Evolutionary conservation across 2,329 filamentous ascomycete species (phyloP), one percentile per base, ranked within the genome.

Genomic region (Cercospora citrullina): DNA sequence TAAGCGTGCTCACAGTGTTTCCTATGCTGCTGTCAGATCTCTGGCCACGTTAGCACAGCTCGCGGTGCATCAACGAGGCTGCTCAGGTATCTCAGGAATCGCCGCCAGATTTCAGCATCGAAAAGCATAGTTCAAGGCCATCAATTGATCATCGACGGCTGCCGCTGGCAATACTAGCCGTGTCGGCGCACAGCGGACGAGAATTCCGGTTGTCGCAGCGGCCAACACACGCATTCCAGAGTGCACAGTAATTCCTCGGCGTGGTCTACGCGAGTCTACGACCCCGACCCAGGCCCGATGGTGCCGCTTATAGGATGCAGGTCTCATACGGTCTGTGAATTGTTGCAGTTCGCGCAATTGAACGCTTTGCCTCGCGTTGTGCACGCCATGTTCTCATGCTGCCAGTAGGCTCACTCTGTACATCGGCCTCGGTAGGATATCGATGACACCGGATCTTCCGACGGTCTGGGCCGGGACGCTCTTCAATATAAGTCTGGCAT

Each of bases 211-310:
- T 58, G 53, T 58, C 33, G 53, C 53, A 58, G 53, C 30, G 53
- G 53, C n/a, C 53, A 58, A 31, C 26, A 26, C 28, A 58, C 30
- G 53, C 53, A 58, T 58, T 58, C 53, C 53, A 33, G 53, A 58
- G 53, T 18, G 53, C 30, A 39, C 36, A 60, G 55, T 31, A 31
- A 60, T 60, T 60, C 57, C 57, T 60, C 57, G 31, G 57, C 57
- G 30, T 51, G 48, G n/a, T 48, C n/a, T 21, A 18, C 42, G 42
- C n/a, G 42, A 21, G 42, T 23, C 42, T 51, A 51, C 48, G 21
- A 14, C 4, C 48, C 21, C 48, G 48, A 51, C 5, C 23, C 18
- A 23, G 48, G 21, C 18, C 48, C 21, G 48, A 51, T 26, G 48
- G 26, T 26, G 48, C 48, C 48, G 48, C 21, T 26, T 51, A 51